These are phyloP conservation scores for Pugionium dolabratum DNA, from an alignment of 345 rosid species.

Conservation along the genomic window DNA sequence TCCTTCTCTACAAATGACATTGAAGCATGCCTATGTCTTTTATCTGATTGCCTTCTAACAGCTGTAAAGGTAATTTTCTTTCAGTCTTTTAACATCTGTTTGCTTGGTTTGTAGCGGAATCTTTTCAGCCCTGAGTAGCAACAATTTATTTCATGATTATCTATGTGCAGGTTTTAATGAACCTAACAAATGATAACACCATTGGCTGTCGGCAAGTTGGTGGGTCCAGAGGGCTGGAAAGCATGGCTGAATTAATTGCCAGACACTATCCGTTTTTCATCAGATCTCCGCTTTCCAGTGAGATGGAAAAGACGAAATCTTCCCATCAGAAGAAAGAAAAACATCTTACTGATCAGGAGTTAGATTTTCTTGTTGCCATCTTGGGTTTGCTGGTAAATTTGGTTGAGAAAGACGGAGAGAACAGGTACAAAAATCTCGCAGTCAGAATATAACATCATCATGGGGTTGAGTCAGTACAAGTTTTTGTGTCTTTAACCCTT, in stretches of 20 bases:
- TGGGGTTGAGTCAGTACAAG: slow-evolving; percentile 9
- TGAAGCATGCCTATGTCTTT: slow-evolving; percentile 61
- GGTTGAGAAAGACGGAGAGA: slow-evolving; percentile 90
- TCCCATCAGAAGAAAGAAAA: slow-evolving; percentile 50
- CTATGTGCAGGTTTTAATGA: slow-evolving; percentile 83
- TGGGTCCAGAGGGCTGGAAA: slow-evolving; percentile 81
- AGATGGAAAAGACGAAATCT: slow-evolving; percentile 44
- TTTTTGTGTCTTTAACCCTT: slow-evolving; percentile 13
- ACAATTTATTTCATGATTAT: slow-evolving; percentile 5
- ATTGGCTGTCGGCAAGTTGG: slow-evolving; percentile 91
- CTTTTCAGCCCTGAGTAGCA: background rate
- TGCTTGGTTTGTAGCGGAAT: slow-evolving; percentile 1
- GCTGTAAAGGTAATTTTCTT: slow-evolving; percentile 72
- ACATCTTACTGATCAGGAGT: slow-evolving; percentile 85
- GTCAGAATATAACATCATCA: background rate
- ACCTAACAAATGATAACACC: slow-evolving; percentile 89
- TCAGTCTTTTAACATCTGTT: slow-evolving; percentile 5
- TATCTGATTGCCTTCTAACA: slow-evolving; percentile 89
- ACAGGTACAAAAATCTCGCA: slow-evolving; percentile 57
- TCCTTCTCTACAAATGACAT: slow-evolving; percentile 45
- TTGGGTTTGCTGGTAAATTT: slow-evolving; percentile 93
- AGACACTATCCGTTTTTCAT: slow-evolving; percentile 78
- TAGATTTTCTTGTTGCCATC: slow-evolving; percentile 97
- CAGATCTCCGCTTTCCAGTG: slow-evolving; percentile 44
- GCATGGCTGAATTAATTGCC: slow-evolving; percentile 78